Evolutionary conservation across 805 yeast genomes (phyloP).

Genomic region (Sugiyamaella valdiviana): DNA sequence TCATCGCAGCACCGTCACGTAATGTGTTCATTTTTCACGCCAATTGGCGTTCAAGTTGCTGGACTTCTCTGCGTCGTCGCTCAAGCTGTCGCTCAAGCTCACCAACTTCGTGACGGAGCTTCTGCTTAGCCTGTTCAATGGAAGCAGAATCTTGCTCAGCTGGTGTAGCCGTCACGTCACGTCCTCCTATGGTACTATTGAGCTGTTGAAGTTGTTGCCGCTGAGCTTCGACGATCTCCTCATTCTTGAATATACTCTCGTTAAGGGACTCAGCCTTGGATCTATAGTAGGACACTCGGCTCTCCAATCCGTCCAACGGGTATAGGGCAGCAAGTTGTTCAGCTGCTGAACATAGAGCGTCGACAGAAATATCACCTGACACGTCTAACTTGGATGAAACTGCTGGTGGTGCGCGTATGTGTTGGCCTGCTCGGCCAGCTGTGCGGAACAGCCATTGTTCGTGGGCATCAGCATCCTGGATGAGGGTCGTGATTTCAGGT

Average conservation of each 20-base stretch:
- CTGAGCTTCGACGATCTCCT: conserved; percentile 41
- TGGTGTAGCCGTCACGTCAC: conserved; percentile 6
- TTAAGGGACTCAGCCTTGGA: conserved; percentile 33
- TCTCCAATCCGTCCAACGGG: conserved; percentile 36
- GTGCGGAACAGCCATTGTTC: conserved; percentile 17
- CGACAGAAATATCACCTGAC: conserved; percentile 26
- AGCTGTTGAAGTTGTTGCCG: conserved; percentile 32
- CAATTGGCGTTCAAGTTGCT: conserved; percentile 1
- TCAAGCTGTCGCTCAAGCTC: conserved; percentile 15
- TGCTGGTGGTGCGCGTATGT: conserved; percentile 1
- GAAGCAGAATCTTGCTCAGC: conserved; percentile 12
- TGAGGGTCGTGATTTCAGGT: conserved; percentile 49
- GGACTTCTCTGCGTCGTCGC: conserved; percentile 13
- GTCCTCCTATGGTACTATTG: conserved; percentile 12
- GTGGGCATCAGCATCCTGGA: conserved; percentile 49
- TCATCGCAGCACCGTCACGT: not conserved
- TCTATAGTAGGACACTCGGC: conserved; percentile 26
- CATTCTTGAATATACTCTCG: conserved; percentile 39
- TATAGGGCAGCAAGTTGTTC: conserved; percentile 33
- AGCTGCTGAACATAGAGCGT: conserved; percentile 40
- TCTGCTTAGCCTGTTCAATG: conserved; percentile 6
- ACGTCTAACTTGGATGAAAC: not conserved
- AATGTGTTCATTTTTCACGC: too few species aligned
- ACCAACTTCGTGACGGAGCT: conserved; percentile 16
- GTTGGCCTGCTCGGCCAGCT: not conserved